Conservation (phyloP, 352 stramenopile genomes). For the Thalassiosira ordinaria region DNA sequence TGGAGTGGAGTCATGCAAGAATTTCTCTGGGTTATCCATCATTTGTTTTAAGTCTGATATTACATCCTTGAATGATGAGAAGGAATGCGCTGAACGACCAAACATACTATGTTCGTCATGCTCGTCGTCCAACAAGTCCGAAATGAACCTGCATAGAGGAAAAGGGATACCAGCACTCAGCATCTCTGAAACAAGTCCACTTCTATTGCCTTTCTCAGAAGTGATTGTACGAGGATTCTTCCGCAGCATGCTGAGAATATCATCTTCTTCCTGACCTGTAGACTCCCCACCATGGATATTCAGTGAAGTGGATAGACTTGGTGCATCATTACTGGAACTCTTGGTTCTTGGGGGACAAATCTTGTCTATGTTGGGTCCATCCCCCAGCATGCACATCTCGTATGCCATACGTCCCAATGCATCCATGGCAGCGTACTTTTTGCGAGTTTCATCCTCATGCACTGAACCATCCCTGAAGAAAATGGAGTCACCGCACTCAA, state of each 20-base stretch:
- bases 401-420: constrained; percentile 36
- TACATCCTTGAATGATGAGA: constrained; percentile 43
- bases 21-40: constrained; percentile 35
- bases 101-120: not conserved
- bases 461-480: not conserved
- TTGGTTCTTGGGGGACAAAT: not conserved
- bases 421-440: constrained; percentile 27
- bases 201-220: constrained; percentile 15
- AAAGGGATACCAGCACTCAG: constrained; percentile 29
- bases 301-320: too few species aligned
- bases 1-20: constrained; percentile 35
- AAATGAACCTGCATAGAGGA: constrained; percentile 38
- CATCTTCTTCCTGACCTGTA: constrained; percentile 9
- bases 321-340: too few species aligned
- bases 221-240: constrained; percentile 9
- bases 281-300: too few species aligned
- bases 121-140: constrained; percentile 36
- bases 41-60: constrained; percentile 49
- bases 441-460: constrained; percentile 7
- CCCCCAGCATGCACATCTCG: constrained; percentile 21
- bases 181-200: constrained; percentile 27
- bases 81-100: constrained; percentile 37
- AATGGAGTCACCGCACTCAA: constrained; percentile 2
- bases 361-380: not conserved
- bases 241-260: constrained; percentile 17